Evolutionary conservation across 148 eudicot genomes (phyloP).

Genomic region (Fagopyrum homotropicum): DNA sequence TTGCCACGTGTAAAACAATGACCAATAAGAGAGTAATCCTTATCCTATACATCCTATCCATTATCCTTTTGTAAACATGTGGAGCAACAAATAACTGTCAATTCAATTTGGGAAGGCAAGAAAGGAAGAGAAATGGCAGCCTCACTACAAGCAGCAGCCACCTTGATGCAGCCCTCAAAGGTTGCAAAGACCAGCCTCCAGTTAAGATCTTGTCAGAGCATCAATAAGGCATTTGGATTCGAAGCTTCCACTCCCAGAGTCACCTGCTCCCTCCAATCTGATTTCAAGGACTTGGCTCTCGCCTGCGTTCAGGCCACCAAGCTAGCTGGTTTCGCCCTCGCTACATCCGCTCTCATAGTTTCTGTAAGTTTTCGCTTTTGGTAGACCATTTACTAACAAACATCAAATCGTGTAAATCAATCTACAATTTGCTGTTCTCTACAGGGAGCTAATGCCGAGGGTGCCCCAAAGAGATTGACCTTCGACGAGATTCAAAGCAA

Average conservation of each 20-base stretch:
- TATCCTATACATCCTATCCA: conserved; percentile 7
- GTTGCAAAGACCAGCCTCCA: conserved; percentile 36
- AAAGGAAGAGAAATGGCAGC: conserved; percentile 34
- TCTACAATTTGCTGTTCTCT: background rate
- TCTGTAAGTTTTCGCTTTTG: conserved; percentile 40
- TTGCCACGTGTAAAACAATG: conserved; percentile 8
- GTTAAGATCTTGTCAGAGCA: conserved; percentile 49
- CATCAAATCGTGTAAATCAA: background rate
- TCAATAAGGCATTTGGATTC: conserved; percentile 67
- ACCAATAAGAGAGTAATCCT: conserved; percentile 8
- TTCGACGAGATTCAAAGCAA: conserved; percentile 90
- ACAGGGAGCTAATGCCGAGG: conserved; percentile 92
- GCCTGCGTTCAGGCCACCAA: conserved; percentile 84
- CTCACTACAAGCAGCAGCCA: conserved; percentile 92
- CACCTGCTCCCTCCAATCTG: conserved; percentile 72
- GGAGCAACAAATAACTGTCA: conserved; percentile 8
- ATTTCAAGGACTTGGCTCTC: conserved; percentile 75
- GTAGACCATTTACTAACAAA: background rate
- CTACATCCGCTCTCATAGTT: conserved; percentile 85
- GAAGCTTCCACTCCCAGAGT: conserved; percentile 39
- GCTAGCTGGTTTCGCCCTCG: conserved; percentile 94
- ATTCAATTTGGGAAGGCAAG: background rate
- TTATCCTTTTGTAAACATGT: background rate
- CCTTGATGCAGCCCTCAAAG: conserved; percentile 71
- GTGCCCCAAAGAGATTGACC: conserved; percentile 69